Base-by-base conservation (phyloP, 495 filamentous ascomycete species). In the Penicillium maclennaniae region DNA sequence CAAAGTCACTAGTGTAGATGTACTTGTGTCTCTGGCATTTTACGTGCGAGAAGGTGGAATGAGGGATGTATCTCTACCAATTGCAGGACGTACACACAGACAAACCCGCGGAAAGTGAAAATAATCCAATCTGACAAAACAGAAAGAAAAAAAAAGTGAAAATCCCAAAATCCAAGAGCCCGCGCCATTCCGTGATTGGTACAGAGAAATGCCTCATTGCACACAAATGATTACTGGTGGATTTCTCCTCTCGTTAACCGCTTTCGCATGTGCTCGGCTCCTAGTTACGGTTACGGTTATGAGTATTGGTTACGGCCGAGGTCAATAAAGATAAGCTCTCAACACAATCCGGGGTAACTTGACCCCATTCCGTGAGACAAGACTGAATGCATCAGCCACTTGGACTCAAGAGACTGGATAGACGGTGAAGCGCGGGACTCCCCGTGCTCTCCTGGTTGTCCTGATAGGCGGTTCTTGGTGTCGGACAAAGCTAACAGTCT, bases 161-260 rank as follows among this genome's bases (percentile, higher is more conserved):
- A 23, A 23, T 23, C 5, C 2, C 2, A 23, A 23, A 23, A 2
- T 5, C 2, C 2, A 23, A 23, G 23, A 2, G 5, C 23, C 23
- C 23, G 2, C 23, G 23, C 23, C 5, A 23, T 4, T 4, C 12
- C 17, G 6, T 59, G 41, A 62, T 62, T 62, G 59, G 59, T 17
- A 39, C 10, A 40, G 14, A 45, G 39, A 62, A 62, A 62, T 62
- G 51, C 59, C 59, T 59, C 59, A 62, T 47, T 61, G 37, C 10
- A 34, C 31, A 34, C 5, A n/a, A 38, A 4, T 14, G 37, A n/a
- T n/a, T 19, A 1, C 1, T 3, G n/a, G 34, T 39, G 37, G 37
- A 0, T n/a, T 40, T 40, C 19, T 40, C 38, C 17, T 40, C 38
- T 40, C 6, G 0, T 40, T 20, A 16, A 40, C 38, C 38, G 16